A percentile compares a stretch with the other conserved stretches of the same genome.
These are phyloP conservation scores for Fraxinus excelsior DNA, from an alignment of 257 asterid genomes.

Conservation along the genomic window DNA sequence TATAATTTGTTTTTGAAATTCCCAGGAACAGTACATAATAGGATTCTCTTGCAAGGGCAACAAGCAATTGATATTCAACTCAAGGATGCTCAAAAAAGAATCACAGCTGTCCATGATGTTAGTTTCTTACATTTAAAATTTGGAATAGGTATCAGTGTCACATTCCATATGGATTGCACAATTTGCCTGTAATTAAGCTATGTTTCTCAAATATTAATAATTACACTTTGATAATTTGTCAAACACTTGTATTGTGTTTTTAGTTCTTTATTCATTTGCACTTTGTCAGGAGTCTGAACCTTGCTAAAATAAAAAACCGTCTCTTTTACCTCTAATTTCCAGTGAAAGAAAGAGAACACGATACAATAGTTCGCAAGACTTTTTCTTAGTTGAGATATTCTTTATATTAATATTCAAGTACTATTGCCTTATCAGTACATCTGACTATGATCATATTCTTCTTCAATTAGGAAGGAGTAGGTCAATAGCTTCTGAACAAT, in stretches of 20 bases:
- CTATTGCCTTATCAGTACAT: neutral
- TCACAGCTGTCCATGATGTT: slow-evolving; percentile 64
- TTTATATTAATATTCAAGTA: neutral
- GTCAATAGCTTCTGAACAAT: neutral
- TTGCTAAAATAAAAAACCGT: slow-evolving; percentile 3
- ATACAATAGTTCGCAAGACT: neutral
- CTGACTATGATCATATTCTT: neutral
- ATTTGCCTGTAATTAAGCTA: slow-evolving; percentile 20
- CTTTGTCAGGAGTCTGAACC: slow-evolving; percentile 8
- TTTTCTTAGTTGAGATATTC: neutral
- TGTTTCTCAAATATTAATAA: slow-evolving; percentile 10
- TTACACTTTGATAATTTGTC: neutral
- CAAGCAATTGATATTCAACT: slow-evolving; percentile 65
- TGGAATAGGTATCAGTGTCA: neutral
- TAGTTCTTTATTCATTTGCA: slow-evolving; percentile 19
- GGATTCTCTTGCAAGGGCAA: slow-evolving; percentile 61
- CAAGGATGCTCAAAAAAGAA: slow-evolving; percentile 67
- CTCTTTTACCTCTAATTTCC: neutral
- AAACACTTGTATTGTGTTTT: slow-evolving; percentile 8
- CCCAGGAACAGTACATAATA: slow-evolving; percentile 61
- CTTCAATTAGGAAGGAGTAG: neutral
- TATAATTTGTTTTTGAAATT: slow-evolving; percentile 23
- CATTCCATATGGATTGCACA: slow-evolving; percentile 13
- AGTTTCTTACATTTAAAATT: slow-evolving; percentile 37
- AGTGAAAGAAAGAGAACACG: neutral